Evolutionary conservation across 441 rosid species (phyloP), one percentile per base, ranked within the genome.

Genomic region (Breynia disticha): DNA sequence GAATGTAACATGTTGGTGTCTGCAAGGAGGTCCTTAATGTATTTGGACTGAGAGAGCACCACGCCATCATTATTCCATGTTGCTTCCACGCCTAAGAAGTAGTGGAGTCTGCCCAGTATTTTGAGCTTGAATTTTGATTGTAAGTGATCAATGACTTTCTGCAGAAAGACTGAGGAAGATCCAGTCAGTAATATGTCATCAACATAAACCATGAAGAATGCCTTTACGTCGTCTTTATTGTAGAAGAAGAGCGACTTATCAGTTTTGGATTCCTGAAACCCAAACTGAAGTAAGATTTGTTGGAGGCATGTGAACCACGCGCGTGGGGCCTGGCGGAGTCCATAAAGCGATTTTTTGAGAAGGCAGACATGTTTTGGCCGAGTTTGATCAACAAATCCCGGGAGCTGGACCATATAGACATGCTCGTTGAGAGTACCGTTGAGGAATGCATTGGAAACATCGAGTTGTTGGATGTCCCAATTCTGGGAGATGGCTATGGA

Each of bases 361-460:
- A 14, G n/a, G 16, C 48, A 46, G n/a, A n/a, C n/a, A n/a, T n/a
- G n/a, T n/a, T n/a, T n/a, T n/a, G n/a, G n/a, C n/a, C n/a, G n/a
- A n/a, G n/a, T n/a, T n/a, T n/a, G n/a, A n/a, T n/a, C n/a, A 24
- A 46, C 14, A 32, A 32, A 57, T 0, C 46, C 46, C 12, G 6
- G 61, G 8, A 53, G 61, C 15, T 57, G 46, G 11, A 6, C 11
- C 53, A 57, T 57, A 16, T 21, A 56, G 7, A 56, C 21, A 21
- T 24, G 7, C 21, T 56, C 21, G 10, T 45, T 11, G 0, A 56
- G n/a, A 0, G 20, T 56, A 10, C 50, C 39, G 8, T 55, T 39
- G 1, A 55, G 13, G 11, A 43, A 55, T 6, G 50, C 50, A 45
- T 55, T 55, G 3, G 22, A 43, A 0, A 42, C 38, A n/a, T 55